phyloP scores from a whole-genome alignment of 2,329 filamentous ascomycete genomes.

The Trichoderma citrinoviride region DNA sequence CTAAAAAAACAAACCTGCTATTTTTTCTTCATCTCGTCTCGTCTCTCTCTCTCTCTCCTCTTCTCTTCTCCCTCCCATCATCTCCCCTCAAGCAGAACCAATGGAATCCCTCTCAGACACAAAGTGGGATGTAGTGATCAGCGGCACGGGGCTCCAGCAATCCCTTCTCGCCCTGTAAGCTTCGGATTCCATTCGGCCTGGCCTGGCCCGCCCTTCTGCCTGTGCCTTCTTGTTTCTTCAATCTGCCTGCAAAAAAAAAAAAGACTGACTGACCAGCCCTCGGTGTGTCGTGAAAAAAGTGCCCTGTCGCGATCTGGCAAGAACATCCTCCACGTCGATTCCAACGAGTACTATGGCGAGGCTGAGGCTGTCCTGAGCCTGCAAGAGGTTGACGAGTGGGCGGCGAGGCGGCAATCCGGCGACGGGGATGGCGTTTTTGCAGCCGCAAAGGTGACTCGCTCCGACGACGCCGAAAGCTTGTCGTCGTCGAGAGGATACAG shows the following conservation, averaged over 20 bases:
- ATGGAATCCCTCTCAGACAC: slow-evolving; percentile 77
- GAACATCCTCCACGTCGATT: slow-evolving; percentile 86
- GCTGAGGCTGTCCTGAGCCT: slow-evolving; percentile 82
- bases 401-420: slow-evolving; percentile 38
- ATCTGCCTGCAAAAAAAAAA: too few relatives aligned
- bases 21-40: slow-evolving; percentile 24
- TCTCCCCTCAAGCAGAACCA: slow-evolving; percentile 26
- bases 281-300: slow-evolving; percentile 52
- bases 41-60: slow-evolving; percentile 23
- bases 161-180: slow-evolving; percentile 76
- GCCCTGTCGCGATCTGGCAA: slow-evolving; percentile 89
- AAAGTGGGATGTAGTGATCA: slow-evolving; percentile 76
- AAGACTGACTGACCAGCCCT: slow-evolving; percentile 34
- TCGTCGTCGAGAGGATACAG: slow-evolving; percentile 71
- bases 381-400: slow-evolving; percentile 77
- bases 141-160: slow-evolving; percentile 74
- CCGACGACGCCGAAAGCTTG: slow-evolving; percentile 40
- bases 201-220: slow-evolving; percentile 29
- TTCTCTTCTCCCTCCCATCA: slow-evolving; percentile 25
- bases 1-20: not conserved
- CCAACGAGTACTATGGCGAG: slow-evolving; percentile 84
- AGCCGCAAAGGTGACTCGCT: slow-evolving; percentile 34
- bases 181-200: slow-evolving; percentile 32
- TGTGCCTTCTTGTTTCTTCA: too few relatives aligned
- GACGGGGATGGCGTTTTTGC: slow-evolving; percentile 30